phyloP scores from a whole-genome alignment of 2,329 filamentous ascomycete genomes.

The Verticillium klebahnii region DNA sequence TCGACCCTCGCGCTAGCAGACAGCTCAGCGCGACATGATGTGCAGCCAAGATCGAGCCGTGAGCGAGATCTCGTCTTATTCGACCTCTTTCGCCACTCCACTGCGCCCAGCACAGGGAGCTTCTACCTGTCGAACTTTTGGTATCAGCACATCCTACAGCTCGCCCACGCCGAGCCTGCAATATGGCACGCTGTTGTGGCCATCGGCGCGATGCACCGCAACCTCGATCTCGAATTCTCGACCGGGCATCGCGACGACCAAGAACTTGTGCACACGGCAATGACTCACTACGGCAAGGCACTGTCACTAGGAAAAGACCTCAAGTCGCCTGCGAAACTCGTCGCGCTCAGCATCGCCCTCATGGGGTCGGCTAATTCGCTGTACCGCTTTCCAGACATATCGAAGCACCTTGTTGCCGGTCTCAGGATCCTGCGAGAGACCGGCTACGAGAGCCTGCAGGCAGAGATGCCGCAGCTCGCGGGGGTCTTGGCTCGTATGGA shows the following conservation, averaged over 20 bases:
- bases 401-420: slow-evolving; percentile 24
- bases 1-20: slow-evolving; percentile 1
- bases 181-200: slow-evolving; percentile 29
- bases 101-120: slow-evolving; percentile 19
- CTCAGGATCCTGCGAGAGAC: slow-evolving; percentile 18
- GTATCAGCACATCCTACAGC: slow-evolving; percentile 24
- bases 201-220: slow-evolving; percentile 27
- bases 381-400: slow-evolving; percentile 24
- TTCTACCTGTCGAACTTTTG: slow-evolving; percentile 27
- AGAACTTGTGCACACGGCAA: slow-evolving; percentile 13
- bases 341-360: slow-evolving; percentile 26
- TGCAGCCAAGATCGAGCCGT: neutral
- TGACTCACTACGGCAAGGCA: slow-evolving; percentile 20
- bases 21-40: neutral
- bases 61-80: slow-evolving; percentile 17
- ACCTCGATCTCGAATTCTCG: slow-evolving; percentile 5
- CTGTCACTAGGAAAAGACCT: slow-evolving; percentile 21
- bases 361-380: slow-evolving; percentile 24
- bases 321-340: slow-evolving; percentile 18
- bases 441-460: neutral
- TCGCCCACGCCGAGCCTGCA: slow-evolving; percentile 27
- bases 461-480: slow-evolving; percentile 3
- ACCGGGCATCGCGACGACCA: neutral
- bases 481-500: slow-evolving; percentile 23
- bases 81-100: slow-evolving; percentile 28